Evolutionary conservation across 2,329 filamentous ascomycete genomes (phyloP).

Genomic region (Aureobasidium namibiae): DNA sequence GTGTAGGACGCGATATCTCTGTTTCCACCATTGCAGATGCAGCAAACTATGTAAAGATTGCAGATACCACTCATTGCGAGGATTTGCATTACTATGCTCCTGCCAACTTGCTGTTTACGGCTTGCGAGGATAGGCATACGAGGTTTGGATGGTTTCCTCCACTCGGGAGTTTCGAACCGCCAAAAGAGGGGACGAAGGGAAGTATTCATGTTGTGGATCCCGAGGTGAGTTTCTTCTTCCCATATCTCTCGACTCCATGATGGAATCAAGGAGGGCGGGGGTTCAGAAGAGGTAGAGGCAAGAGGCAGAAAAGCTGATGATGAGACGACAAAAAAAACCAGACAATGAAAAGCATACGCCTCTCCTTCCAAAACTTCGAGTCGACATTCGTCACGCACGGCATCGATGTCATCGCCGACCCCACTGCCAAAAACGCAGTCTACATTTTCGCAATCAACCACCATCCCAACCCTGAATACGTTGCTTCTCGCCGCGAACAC

Average conservation of each 20-base stretch:
- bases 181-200: slow-evolving; percentile 33
- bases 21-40: not conserved
- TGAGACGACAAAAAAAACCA: too few relatives aligned
- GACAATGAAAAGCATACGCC: slow-evolving; percentile 26
- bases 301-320: too few relatives aligned
- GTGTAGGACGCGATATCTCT: not conserved
- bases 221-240: slow-evolving; percentile 29
- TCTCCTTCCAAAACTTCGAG: slow-evolving; percentile 45
- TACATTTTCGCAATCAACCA: slow-evolving; percentile 58
- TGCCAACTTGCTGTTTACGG: slow-evolving; percentile 46
- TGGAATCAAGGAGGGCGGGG: too few relatives aligned
- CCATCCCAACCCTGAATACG: slow-evolving; percentile 40
- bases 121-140: slow-evolving; percentile 42
- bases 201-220: slow-evolving; percentile 48
- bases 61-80: slow-evolving; percentile 49
- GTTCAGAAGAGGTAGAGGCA: not conserved
- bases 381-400: slow-evolving; percentile 52
- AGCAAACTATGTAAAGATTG: slow-evolving; percentile 25
- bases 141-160: slow-evolving; percentile 48
- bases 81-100: slow-evolving; percentile 49
- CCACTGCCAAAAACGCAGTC: slow-evolving; percentile 33
- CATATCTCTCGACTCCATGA: too few relatives aligned
- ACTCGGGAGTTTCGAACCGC: slow-evolving; percentile 34
- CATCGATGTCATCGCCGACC: slow-evolving; percentile 51
- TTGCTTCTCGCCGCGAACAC: slow-evolving; percentile 14